Percentiles rank a stretch among this genome's conserved stretches.
These are phyloP conservation scores for Plasmodium inui DNA, from an alignment of 169 alveolate species.

Conservation along the genomic window DNA sequence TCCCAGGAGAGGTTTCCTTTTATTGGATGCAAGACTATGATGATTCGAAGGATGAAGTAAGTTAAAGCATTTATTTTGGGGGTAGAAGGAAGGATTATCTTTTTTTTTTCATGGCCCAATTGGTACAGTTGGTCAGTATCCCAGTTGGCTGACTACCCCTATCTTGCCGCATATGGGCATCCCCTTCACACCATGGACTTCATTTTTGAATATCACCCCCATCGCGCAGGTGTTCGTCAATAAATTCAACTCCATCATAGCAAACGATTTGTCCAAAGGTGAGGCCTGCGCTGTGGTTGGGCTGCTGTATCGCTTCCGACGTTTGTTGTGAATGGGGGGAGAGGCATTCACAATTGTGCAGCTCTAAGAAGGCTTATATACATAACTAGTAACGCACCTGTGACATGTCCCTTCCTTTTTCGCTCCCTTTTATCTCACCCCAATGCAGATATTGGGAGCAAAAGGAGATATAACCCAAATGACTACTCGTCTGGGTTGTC, in stretches of 20 bases:
- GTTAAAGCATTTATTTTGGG: neutral
- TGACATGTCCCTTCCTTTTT: neutral
- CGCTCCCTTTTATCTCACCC: neutral
- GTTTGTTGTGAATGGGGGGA: neutral
- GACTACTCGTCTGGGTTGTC: constrained; percentile 7
- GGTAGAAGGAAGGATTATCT: neutral
- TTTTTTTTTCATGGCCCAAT: neutral
- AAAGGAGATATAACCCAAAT: constrained; percentile 32
- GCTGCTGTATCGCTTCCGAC: neutral
- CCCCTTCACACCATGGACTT: neutral
- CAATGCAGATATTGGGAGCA: constrained; percentile 5
- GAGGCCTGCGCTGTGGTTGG: neutral
- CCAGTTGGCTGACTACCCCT: neutral
- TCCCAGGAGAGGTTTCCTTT: constrained; percentile 31
- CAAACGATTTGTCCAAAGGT: constrained; percentile 49
- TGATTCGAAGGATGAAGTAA: constrained; percentile 75
- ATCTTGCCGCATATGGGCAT: neutral
- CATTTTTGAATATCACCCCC: neutral
- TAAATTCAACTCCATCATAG: constrained; percentile 63
- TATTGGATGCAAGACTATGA: constrained; percentile 76
- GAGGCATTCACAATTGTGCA: neutral
- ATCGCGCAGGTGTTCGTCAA: constrained; percentile 22
- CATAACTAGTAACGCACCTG: neutral
- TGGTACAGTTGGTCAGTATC: neutral
- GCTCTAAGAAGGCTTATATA: neutral